These are phyloP conservation scores for Hypoxylon sp. DNA, from an alignment of 2,329 filamentous ascomycete species.

Conservation along the genomic window DNA sequence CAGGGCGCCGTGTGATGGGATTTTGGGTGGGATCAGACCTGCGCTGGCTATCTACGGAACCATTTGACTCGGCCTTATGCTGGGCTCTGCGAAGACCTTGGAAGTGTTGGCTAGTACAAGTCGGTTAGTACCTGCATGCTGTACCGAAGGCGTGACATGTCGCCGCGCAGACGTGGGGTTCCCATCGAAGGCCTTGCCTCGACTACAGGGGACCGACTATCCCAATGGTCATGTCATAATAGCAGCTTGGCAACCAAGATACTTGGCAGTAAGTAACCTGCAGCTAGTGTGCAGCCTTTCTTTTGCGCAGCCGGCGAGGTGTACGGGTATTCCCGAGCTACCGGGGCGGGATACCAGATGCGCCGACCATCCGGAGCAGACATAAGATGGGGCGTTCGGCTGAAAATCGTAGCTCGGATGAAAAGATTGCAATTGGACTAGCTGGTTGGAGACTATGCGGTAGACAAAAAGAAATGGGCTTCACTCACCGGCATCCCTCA, in stretches of 20 bases:
- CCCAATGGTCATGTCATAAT: not conserved
- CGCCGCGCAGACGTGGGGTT: not conserved
- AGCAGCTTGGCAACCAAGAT: not conserved
- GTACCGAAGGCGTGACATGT: not conserved
- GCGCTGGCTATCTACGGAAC: slow-evolving; percentile 56
- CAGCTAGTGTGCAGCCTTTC: slow-evolving; percentile 16
- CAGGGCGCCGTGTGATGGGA: slow-evolving; percentile 73
- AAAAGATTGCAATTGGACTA: slow-evolving; percentile 16
- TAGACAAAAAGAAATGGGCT: slow-evolving; percentile 27
- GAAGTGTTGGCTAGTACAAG: slow-evolving; percentile 68
- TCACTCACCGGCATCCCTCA: slow-evolving; percentile 73
- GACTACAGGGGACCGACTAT: not conserved
- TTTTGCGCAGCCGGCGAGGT: not conserved
- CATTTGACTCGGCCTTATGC: slow-evolving; percentile 65
- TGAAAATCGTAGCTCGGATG: slow-evolving; percentile 17
- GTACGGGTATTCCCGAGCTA: slow-evolving; percentile 20
- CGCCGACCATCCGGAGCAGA: not conserved
- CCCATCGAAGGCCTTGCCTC: slow-evolving; percentile 8
- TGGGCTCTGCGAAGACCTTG: slow-evolving; percentile 71
- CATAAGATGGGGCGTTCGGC: slow-evolving; percentile 2
- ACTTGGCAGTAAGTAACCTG: slow-evolving; percentile 1
- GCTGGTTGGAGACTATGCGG: slow-evolving; percentile 11
- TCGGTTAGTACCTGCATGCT: slow-evolving; percentile 38
- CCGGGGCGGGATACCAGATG: slow-evolving; percentile 4
- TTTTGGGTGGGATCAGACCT: slow-evolving; percentile 68